phyloP scores from a whole-genome alignment of 352 stramenopile genomes.

The Phytopythium litorale region DNA sequence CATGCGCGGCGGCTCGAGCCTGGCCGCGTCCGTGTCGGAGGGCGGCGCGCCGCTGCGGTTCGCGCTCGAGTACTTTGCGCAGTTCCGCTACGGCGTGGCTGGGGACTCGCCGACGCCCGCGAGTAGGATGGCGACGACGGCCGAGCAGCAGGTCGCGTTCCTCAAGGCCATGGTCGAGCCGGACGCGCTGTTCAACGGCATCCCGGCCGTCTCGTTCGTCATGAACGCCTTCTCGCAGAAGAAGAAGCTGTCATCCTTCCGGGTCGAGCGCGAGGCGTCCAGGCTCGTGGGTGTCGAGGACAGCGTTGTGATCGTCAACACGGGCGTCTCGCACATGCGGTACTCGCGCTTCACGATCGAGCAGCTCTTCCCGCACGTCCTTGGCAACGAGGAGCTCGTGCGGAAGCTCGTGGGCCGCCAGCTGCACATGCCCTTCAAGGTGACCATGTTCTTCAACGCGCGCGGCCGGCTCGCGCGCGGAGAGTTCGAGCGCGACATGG shows the following conservation, averaged over 20 bases:
- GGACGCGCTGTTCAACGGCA: constrained; percentile 15
- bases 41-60: constrained; percentile 18
- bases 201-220: constrained; percentile 12
- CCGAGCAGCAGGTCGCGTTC: constrained; percentile 19
- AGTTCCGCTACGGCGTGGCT: constrained; percentile 28
- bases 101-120: neutral
- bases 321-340: constrained; percentile 32
- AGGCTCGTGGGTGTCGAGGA: constrained; percentile 18
- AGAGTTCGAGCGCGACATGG: constrained; percentile 31
- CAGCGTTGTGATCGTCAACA: constrained; percentile 19
- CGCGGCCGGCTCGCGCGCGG: constrained; percentile 23
- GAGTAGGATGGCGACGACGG: neutral
- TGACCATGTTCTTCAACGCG: constrained; percentile 38
- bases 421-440: constrained; percentile 33
- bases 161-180: constrained; percentile 22
- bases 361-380: constrained; percentile 37
- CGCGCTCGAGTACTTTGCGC: constrained; percentile 33
- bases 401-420: constrained; percentile 41
- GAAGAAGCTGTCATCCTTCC: constrained; percentile 30
- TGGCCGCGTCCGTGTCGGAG: constrained; percentile 12
- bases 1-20: constrained; percentile 13
- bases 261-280: constrained; percentile 19
- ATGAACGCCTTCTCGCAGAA: constrained; percentile 23
- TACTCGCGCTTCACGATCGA: constrained; percentile 47
- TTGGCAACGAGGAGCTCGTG: constrained; percentile 31